Evolutionary conservation across 2,329 filamentous ascomycete genomes (phyloP), one percentile per base, ranked within the genome.

Genomic region (Fusarium cicatricum): DNA sequence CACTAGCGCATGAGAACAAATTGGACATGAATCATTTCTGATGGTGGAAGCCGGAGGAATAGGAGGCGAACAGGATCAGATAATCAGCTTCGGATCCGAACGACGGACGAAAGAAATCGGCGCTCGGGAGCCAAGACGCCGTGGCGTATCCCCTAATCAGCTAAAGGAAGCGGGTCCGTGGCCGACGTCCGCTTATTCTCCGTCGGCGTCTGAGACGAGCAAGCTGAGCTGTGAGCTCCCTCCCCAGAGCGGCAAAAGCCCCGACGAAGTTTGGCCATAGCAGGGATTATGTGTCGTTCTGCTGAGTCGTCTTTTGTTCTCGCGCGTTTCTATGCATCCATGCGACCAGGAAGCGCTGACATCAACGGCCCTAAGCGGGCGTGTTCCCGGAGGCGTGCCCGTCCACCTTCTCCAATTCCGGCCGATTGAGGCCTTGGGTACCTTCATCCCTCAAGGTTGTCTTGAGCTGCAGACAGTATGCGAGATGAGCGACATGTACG

Each of bases 191-290:
- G 34, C 33, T 45, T 43, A 19, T 47, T 28, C 26, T 42, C 45
- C 37, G 33, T 47, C 28, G 21, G 40, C 14, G 16, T 28, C 14
- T 52, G 26, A 43, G 46, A 36, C 40, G 48, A 51, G 39, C 23
- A 16, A 15, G 38, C 38, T 41, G 12, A 41, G n/a, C 12, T 21
- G 7, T 32, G 8, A 9, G 37, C 17, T 12, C 37, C 10, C 19
- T 29, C 33, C 36, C n/a, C 11, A 51, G 38, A 49, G 29, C 9
- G 36, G 40, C 6, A 37, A 42, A 66, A 56, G 28, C 40, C n/a
- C 58, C 58, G 54, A 50, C 61, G 63, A 59, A 42, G 37, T 55
- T 63, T 61, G 15, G 44, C 31, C 29, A 19, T 21, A 14, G 37
- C 38, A 42, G 36, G 43, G 46, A 28, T 48, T n/a, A 6, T n/a